Evolutionary conservation across 345 rosid genomes (phyloP), one percentile per base, ranked within the genome.

Genomic region (Acer negundo): DNA sequence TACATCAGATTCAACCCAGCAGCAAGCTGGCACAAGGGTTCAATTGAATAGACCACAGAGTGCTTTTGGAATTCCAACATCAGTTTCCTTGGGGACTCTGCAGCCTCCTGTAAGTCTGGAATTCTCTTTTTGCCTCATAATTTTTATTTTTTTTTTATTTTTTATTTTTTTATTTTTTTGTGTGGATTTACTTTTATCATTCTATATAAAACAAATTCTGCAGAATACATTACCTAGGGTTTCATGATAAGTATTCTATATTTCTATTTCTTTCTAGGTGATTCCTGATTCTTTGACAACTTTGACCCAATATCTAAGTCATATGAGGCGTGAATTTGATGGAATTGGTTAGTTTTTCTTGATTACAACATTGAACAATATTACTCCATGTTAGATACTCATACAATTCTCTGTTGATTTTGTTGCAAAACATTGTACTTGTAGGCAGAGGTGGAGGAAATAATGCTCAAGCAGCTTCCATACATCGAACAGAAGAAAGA

Each of bases 281-380:
- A 84, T 90, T 75, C 87, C 88, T 63, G 93, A 92, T 83, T 84
- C 97, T 59, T 81, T 92, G 78, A 86, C 91, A 63, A 92, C 97
- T 56, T 82, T 90, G 86, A 80, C 89, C 26, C 94, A 87, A 70
- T 90, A 85, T 80, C 81, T 92, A 63, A 80, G 77, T 85, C 85
- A 81, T 63, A 65, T 90, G 70, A 82, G 84, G 75, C 81, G 79
- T 62, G 90, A 90, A 67, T 87, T 87, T 78, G 86, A 82, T 62
- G 84, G 80, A 67, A 72, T 86, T 44, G 85, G 97, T 92, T 66
- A 77, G 93, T 75, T 77, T 56, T 38, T 20, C 28, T 28, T 61
- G 70, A 51, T 31, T 38, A 31, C 63, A 55, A 51, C 47, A 23
- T 68, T 1, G 72, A 42, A 42, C 23, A 78, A 15, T 79, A 56